These are phyloP conservation scores for Suhomyces panamericanus DNA, from an alignment of 1,139 yeast genomes.

Conservation along the genomic window DNA sequence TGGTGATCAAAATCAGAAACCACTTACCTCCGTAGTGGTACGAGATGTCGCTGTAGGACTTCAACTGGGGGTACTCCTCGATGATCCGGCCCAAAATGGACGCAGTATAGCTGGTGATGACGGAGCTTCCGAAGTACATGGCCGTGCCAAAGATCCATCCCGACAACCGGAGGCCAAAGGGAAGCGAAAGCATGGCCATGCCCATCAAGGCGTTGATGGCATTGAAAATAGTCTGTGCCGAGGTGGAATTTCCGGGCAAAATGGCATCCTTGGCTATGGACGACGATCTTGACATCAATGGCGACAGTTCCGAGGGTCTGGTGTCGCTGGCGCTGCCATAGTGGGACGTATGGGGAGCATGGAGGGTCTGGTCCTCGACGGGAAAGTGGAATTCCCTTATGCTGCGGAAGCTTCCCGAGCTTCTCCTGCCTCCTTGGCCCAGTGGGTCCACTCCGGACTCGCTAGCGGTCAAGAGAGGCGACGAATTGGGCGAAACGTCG, in stretches of 20 bases:
- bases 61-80: slow-evolving; percentile 28
- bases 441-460: slow-evolving; percentile 7
- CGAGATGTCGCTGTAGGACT: slow-evolving; percentile 50
- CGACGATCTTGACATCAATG: slow-evolving; percentile 9
- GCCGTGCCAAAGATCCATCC: slow-evolving; percentile 76
- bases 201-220: slow-evolving; percentile 85
- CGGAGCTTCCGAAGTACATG: slow-evolving; percentile 56
- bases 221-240: slow-evolving; percentile 85
- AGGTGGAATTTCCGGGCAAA: slow-evolving; percentile 49
- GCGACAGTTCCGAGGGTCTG: slow-evolving; percentile 1
- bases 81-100: slow-evolving; percentile 40
- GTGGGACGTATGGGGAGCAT: background rate
- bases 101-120: slow-evolving; percentile 72
- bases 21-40: slow-evolving; percentile 43
- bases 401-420: slow-evolving; percentile 6
- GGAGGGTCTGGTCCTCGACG: background rate
- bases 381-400: slow-evolving; percentile 12
- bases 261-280: background rate
- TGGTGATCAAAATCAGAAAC: slow-evolving; percentile 61
- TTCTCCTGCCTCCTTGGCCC: background rate
- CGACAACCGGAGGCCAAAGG: slow-evolving; percentile 73
- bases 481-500: slow-evolving; percentile 28
- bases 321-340: background rate
- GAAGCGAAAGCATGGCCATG: slow-evolving; percentile 80
- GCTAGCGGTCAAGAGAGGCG: slow-evolving; percentile 14